phyloP scores from a whole-genome alignment of 116 monocot species.

The Trichopus zeylanicus region DNA sequence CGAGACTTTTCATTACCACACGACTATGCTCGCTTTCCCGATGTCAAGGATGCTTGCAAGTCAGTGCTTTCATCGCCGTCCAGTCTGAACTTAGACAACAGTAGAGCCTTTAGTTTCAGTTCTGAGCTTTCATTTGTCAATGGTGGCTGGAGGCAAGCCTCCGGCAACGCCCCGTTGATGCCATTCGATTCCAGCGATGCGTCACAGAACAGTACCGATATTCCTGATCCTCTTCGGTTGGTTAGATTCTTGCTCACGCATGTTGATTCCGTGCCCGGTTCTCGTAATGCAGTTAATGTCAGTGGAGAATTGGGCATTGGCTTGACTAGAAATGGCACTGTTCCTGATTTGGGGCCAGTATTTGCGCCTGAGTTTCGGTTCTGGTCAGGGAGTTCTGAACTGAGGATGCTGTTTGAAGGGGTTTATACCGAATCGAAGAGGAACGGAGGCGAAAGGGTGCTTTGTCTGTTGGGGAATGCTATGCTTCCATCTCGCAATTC shows the following conservation, averaged over 20 bases:
- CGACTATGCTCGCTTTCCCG: constrained; percentile 28
- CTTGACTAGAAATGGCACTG: constrained; percentile 23
- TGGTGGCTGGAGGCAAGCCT: constrained; percentile 51
- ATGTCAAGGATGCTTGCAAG: constrained; percentile 37
- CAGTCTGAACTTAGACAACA: constrained; percentile 14
- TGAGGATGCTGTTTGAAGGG: constrained; percentile 47
- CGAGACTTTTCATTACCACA: constrained; percentile 20
- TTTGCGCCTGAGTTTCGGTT: constrained; percentile 26
- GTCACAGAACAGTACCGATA: not conserved
- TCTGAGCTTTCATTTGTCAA: constrained; percentile 40
- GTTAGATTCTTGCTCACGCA: constrained; percentile 31
- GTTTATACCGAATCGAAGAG: constrained; percentile 41
- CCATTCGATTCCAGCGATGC: constrained; percentile 35
- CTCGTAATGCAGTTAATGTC: constrained; percentile 29
- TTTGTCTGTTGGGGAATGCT: constrained; percentile 54
- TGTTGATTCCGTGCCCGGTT: constrained; percentile 17
- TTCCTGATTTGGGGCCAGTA: not conserved
- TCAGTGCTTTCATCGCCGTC: constrained; percentile 32
- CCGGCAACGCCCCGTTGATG: constrained; percentile 33
- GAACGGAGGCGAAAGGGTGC: constrained; percentile 36
- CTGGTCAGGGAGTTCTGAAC: constrained; percentile 32
- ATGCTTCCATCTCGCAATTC: constrained; percentile 29
- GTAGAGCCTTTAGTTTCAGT: constrained; percentile 10
- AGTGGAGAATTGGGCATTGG: constrained; percentile 36
- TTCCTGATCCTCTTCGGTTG: constrained; percentile 19